Percentiles rank a stretch among this genome's conserved stretches.
Conservation (phyloP, 139 green algal species). For the Spirogloea muscicola region DNA sequence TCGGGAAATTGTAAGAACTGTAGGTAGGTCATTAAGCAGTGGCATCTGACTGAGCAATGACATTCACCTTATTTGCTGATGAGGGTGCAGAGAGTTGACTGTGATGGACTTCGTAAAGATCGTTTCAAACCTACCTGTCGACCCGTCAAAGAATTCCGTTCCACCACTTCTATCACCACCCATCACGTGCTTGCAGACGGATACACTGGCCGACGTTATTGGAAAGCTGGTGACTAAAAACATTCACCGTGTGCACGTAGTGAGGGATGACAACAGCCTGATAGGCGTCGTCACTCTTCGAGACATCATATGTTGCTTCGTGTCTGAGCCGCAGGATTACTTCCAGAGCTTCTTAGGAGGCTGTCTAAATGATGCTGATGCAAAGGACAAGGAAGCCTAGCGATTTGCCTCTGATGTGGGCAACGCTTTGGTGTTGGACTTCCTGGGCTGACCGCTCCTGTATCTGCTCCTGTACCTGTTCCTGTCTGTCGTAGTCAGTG, state of each 20-base stretch:
- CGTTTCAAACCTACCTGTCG: neutral
- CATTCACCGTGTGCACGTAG: conserved; percentile 30
- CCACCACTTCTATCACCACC: neutral
- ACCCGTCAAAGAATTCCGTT: neutral
- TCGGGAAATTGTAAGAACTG: neutral
- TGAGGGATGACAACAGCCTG: neutral
- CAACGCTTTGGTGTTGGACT: too few species aligned
- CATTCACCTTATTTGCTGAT: neutral
- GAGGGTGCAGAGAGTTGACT: conserved; percentile 7
- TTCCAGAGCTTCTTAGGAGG: conserved; percentile 27
- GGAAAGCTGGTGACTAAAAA: neutral
- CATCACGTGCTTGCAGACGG: neutral
- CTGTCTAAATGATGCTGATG: too few species aligned
- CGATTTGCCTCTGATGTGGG: too few species aligned
- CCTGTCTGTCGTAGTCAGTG: too few species aligned
- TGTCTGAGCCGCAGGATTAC: conserved; percentile 14
- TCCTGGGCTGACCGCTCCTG: too few species aligned
- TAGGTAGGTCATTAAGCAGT: neutral
- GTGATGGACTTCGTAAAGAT: neutral
- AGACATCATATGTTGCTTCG: conserved; percentile 30
- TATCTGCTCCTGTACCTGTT: too few species aligned
- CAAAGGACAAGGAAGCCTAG: too few species aligned
- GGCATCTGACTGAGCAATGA: neutral
- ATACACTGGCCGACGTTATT: conserved; percentile 17
- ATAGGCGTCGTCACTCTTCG: conserved; percentile 15